Conservation (phyloP, 768 basidiomycete species). For the Podaxis sp. region DNA sequence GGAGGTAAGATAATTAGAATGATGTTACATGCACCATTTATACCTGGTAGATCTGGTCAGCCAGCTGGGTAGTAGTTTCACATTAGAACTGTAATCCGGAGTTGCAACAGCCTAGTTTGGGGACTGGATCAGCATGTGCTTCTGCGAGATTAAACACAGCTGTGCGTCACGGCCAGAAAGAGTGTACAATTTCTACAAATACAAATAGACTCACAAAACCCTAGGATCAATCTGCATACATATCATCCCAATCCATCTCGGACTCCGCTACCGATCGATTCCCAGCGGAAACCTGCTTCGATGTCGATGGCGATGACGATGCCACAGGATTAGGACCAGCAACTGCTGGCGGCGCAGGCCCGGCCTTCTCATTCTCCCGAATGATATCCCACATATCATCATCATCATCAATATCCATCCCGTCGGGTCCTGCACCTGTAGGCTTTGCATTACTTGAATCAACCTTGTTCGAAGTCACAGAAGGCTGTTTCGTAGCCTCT, state of each 20-base stretch:
- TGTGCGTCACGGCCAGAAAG: neutral
- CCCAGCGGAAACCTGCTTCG: constrained; percentile 22
- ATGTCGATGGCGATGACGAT: constrained; percentile 11
- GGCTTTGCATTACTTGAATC: constrained; percentile 7
- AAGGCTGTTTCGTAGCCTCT: constrained; percentile 8
- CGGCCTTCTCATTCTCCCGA: constrained; percentile 47
- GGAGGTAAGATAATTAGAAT: no score
- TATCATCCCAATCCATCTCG: constrained; percentile 59
- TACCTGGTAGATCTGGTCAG: no score
- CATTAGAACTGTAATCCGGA: no score
- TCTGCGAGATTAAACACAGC: neutral
- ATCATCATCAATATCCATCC: constrained; percentile 40
- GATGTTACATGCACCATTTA: no score
- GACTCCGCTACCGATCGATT: constrained; percentile 25
- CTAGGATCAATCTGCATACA: constrained; percentile 46
- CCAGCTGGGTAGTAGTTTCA: no score
- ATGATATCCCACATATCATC: constrained; percentile 78
- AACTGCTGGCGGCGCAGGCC: constrained; percentile 19
- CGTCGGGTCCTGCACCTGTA: constrained; percentile 29
- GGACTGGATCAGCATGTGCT: neutral
- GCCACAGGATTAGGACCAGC: constrained; percentile 1
- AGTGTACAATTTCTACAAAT: neutral
- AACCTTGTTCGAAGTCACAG: constrained; percentile 24
- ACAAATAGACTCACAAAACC: constrained; percentile 2
- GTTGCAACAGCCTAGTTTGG: neutral